Base-by-base conservation (phyloP, 345 rosid genomes). In the Eucalyptus sp. region DNA sequence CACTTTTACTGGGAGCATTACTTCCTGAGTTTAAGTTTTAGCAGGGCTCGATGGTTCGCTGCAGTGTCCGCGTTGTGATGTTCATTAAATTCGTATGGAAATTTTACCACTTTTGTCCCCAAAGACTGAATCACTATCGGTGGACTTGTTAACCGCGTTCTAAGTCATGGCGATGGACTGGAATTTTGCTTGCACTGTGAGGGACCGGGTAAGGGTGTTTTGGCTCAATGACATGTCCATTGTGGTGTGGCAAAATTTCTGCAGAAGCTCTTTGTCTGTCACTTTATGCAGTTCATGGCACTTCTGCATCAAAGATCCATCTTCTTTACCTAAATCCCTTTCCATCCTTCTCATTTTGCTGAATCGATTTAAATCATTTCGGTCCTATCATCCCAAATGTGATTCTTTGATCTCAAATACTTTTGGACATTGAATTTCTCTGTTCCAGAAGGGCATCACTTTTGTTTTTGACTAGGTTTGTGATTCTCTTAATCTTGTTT, bases 401-500 rank as follows among this genome's bases (percentile, higher is more conserved):
- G 46, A 71, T 71, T 71, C 46, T 37, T 71, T 37, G 71, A 71
- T 33, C 81, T 71, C 46, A 10, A 71, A 10, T 37, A 37, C 24
- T 37, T 71, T 71, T 41, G 46, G 83, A 71, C 46, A 48, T 8
- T 84, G 33, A 27, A 84, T 46, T 52, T 48, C 46, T 71, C n/a
- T 31, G 81, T 27, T 14, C 79, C 85, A 68, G 5, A 22, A 52
- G 20, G 16, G 48, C 27, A 31, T 49, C 80, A 71, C 54, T 86
- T 87, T 50, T 49, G 58, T 84, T 86, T 87, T 22, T 50, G 20
- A 84, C 80, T 83, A 85, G 90, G 60, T 50, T 81, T 50, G 44
- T 85, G n/a, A 87, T 83, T 87, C 41, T 89, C 81, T 46, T 76
- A 62, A 41, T 51, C 85, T 76, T 93, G 90, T 90, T 90, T 90